Base-by-base conservation (phyloP, 129 eudicot genomes). In the Ambrosia trifida region DNA sequence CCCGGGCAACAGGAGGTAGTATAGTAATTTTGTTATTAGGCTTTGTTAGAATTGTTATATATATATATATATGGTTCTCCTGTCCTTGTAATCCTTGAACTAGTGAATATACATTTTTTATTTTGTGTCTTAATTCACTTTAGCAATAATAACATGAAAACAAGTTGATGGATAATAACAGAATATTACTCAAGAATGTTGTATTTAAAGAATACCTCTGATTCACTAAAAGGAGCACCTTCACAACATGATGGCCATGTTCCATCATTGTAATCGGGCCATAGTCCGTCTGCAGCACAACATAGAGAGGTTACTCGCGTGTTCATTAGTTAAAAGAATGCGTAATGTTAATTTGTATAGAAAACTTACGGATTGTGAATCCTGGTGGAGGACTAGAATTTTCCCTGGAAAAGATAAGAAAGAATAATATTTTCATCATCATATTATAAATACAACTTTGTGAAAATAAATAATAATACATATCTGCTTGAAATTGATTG, bases 261-360 rank as follows among this genome's bases (percentile, higher is more conserved):
- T 74, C 97, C 97, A 72, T 91, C 96, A 74, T 91, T 91, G 82
- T 91, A 91, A 67, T 91, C 97, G 47, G 96, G 83, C 97, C 97
- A 87, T 54, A 91, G 81, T 82, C 97, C 97, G 85, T 91, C 97
- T 91, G 86, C 68, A 74, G 28, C 35, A 61, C 38, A 76, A 47
- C 1, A 36, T 5, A 24, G 0, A 64, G 43, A 50, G 11, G 64
- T 64, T 73, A 62, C 35, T 49, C 51, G 4, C 2, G 24, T 49
- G 40, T 36, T 47, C 52, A 49, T 7, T 63, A 64, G 50, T 11
- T 4, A 49, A 11, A 49, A 54, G 9, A 17, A 38, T 70, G 57
- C 9, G 32, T 3, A 70, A 7, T 7, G 30, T 24, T 24, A 24
- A 24, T 13, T 38, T 40, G 18, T 16, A 20, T 30, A 67, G 58